Conservation (phyloP, 2,329 filamentous ascomycete species). For the Neonectria punicea region DNA sequence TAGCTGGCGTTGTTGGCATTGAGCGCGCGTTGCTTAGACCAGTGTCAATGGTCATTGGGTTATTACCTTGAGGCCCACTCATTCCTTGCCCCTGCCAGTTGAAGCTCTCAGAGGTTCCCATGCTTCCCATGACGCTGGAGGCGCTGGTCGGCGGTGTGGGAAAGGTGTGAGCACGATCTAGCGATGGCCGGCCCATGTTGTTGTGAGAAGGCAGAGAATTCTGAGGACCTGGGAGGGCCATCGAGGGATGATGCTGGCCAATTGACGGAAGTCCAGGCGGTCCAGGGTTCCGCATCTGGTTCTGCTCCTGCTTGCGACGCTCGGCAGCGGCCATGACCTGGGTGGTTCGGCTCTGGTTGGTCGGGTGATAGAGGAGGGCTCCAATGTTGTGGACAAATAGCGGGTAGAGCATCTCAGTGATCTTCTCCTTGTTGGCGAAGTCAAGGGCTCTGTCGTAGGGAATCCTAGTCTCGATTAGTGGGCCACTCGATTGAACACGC, state of each 20-base stretch:
- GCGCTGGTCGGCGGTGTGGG: constrained; percentile 93
- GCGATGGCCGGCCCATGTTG: constrained; percentile 76
- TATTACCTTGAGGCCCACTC: constrained; percentile 69
- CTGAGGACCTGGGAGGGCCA: constrained; percentile 70
- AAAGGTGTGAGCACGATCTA: constrained; percentile 91
- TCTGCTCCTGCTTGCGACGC: constrained; percentile 77
- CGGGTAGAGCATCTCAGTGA: constrained; percentile 93
- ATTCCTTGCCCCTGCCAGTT: constrained; percentile 78
- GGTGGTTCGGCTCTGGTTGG: constrained; percentile 84
- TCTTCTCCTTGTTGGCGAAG: constrained; percentile 99
- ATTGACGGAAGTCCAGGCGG: constrained; percentile 72
- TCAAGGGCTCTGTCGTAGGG: constrained; percentile 97
- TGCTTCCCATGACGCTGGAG: constrained; percentile 81
- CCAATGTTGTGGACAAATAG: constrained; percentile 98
- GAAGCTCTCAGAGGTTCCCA: constrained; percentile 81
- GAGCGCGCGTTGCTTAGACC: constrained; percentile 80
- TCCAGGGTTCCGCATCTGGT: constrained; percentile 70
- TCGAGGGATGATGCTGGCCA: constrained; percentile 70
- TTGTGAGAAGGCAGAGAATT: constrained; percentile 72
- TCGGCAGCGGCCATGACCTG: constrained; percentile 89
- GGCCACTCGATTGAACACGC: constrained; percentile 30
- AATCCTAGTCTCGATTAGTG: constrained; percentile 72
- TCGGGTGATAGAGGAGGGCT: constrained; percentile 90
- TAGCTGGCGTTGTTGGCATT: constrained; percentile 90
- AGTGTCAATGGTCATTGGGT: constrained; percentile 84